Conservation (phyloP, 2,329 filamentous ascomycete genomes). For the Diplodia corticola region DNA sequence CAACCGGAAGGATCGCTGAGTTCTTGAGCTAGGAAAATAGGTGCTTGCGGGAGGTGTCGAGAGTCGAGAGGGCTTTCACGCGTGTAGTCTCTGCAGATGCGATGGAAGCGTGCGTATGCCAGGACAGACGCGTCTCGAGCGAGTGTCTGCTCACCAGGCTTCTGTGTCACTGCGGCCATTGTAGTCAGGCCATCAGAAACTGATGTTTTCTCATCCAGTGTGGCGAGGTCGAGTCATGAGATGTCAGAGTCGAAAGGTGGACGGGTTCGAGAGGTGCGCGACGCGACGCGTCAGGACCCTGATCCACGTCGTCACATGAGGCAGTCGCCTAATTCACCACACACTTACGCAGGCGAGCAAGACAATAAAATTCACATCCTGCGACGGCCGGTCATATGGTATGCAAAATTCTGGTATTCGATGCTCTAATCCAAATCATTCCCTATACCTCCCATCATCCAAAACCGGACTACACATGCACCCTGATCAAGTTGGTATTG, state of each 20-base stretch:
- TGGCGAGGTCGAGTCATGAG: neutral
- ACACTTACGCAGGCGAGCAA: neutral
- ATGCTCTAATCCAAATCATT: neutral
- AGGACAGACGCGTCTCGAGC: conserved; percentile 40
- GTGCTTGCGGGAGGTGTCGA: conserved; percentile 20
- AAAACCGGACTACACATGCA: neutral
- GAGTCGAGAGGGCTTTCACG: conserved; percentile 30
- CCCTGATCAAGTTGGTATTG: conserved; percentile 10
- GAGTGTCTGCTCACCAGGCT: neutral
- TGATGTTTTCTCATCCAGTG: too few species aligned
- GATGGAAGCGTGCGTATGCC: conserved; percentile 51
- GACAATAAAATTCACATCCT: neutral
- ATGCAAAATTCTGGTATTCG: neutral
- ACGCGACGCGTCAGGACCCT: conserved; percentile 11
- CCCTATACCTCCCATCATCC: neutral
- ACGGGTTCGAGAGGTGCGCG: neutral
- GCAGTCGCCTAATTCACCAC: neutral
- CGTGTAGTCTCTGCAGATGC: conserved; percentile 43
- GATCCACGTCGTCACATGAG: neutral
- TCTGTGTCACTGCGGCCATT: neutral
- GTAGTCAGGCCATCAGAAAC: too few species aligned
- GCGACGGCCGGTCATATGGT: neutral
- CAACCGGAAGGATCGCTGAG: conserved; percentile 27
- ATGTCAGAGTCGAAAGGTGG: too few species aligned
- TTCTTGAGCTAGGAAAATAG: conserved; percentile 25